Evolutionary conservation across 2,329 filamentous ascomycete genomes (phyloP).

Genomic region (Coleophoma eucalyptorum): DNA sequence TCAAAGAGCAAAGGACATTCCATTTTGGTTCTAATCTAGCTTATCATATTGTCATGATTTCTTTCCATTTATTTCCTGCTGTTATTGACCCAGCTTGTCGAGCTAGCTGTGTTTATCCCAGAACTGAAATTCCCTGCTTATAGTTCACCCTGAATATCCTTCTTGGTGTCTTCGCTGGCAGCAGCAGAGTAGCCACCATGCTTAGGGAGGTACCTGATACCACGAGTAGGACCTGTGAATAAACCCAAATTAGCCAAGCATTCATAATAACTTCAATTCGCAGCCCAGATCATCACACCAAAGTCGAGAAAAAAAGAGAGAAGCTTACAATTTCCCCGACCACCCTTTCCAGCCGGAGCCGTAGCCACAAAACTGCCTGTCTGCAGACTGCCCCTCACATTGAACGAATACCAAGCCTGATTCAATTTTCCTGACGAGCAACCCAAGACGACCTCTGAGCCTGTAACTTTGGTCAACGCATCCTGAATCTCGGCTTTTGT

Average conservation of each 20-base stretch:
- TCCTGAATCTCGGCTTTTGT: conserved; percentile 32
- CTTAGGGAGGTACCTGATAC: conserved; percentile 14
- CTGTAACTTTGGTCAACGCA: conserved; percentile 37
- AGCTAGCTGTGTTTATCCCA: neutral
- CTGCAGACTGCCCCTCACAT: conserved; percentile 13
- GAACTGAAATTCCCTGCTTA: neutral
- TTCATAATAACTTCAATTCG: too few relatives aligned
- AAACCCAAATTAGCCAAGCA: too few relatives aligned
- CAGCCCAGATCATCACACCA: too few relatives aligned
- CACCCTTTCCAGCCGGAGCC: conserved; percentile 9
- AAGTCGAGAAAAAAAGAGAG: too few relatives aligned
- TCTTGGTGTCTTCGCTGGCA: too few relatives aligned
- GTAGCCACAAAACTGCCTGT: conserved; percentile 12
- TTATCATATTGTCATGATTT: too few relatives aligned
- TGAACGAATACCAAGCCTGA: conserved; percentile 42
- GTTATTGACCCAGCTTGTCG: too few relatives aligned
- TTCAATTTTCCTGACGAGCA: conserved; percentile 38
- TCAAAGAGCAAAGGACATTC: too few relatives aligned
- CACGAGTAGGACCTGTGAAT: conserved; percentile 1
- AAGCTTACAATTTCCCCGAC: conserved; percentile 5
- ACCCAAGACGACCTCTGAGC: conserved; percentile 37
- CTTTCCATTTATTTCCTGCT: too few relatives aligned
- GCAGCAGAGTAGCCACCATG: neutral
- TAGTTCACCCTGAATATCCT: neutral
- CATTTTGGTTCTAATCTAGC: too few relatives aligned